These are phyloP conservation scores for Candida tropicalis DNA, from an alignment of 1,139 yeast species.

Conservation along the genomic window DNA sequence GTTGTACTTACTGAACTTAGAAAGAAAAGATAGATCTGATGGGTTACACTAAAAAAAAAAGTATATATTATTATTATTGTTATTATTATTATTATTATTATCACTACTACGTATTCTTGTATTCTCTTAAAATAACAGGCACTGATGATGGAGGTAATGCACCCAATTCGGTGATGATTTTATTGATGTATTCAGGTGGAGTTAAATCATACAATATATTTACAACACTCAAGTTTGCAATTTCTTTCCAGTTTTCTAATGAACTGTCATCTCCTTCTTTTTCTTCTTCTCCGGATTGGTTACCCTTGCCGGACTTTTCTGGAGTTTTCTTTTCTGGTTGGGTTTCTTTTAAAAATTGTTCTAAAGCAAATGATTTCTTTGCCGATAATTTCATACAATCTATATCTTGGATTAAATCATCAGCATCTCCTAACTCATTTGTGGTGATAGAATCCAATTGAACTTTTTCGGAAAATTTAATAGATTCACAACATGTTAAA, in stretches of 20 bases:
- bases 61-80: too few relatives aligned
- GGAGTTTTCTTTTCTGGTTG: slow-evolving; percentile 26
- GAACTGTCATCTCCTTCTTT: slow-evolving; percentile 26
- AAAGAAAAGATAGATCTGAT: slow-evolving; percentile 6
- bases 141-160: slow-evolving; percentile 96
- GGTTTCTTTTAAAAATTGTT: slow-evolving; percentile 58
- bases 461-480: slow-evolving; percentile 93
- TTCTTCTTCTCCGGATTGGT: slow-evolving; percentile 16
- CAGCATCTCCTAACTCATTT: slow-evolving; percentile 89
- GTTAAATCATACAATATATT: slow-evolving; percentile 92
- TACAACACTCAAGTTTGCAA: slow-evolving; percentile 68
- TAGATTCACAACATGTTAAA: slow-evolving; percentile 90
- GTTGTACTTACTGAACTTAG: slow-evolving; percentile 33
- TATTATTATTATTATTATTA: not conserved
- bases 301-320: slow-evolving; percentile 19
- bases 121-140: slow-evolving; percentile 93
- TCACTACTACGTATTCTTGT: slow-evolving; percentile 53
- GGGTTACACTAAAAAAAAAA: too few relatives aligned
- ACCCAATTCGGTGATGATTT: slow-evolving; percentile 95
- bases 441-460: slow-evolving; percentile 93
- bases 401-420: slow-evolving; percentile 60
- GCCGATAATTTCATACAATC: slow-evolving; percentile 55
- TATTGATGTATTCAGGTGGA: slow-evolving; percentile 91
- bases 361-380: slow-evolving; percentile 66
- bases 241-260: slow-evolving; percentile 65